Percentiles rank a stretch among this genome's conserved stretches.
phyloP scores from a whole-genome alignment of 768 basidiomycete genomes.

The Suillus ampliporus region DNA sequence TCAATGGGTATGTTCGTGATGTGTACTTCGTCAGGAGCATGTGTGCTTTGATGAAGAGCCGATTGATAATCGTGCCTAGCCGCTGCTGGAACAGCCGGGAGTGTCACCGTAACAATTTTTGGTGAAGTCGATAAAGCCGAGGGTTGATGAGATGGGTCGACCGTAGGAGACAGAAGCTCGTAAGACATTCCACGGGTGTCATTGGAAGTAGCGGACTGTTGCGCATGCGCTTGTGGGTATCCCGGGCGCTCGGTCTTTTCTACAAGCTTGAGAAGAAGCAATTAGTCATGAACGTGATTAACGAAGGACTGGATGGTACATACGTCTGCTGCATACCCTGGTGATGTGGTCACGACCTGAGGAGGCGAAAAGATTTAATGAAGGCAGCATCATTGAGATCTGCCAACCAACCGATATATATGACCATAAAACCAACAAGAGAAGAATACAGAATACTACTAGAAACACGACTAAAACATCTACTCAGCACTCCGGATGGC shows the following conservation, averaged over 20 bases:
- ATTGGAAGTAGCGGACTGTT: slow-evolving; percentile 22
- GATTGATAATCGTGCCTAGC: slow-evolving; percentile 20
- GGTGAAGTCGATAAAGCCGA: slow-evolving; percentile 30
- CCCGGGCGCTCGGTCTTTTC: slow-evolving; percentile 27
- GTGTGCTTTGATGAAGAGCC: slow-evolving; percentile 14
- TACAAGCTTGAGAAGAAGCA: slow-evolving; percentile 26
- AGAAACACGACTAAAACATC: slow-evolving; percentile 63
- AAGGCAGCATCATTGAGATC: background rate
- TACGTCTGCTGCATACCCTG: slow-evolving; percentile 74
- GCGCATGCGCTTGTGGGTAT: slow-evolving; percentile 12
- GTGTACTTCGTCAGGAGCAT: slow-evolving; percentile 26
- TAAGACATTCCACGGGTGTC: slow-evolving; percentile 37
- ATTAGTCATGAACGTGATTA: slow-evolving; percentile 17
- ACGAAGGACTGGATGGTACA: slow-evolving; percentile 26
- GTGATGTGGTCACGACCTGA: slow-evolving; percentile 68
- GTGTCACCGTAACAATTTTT: slow-evolving; percentile 20
- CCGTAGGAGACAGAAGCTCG: slow-evolving; percentile 29
- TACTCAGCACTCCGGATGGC: slow-evolving; percentile 1
- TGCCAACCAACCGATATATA: slow-evolving; percentile 66
- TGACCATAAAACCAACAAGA: slow-evolving; percentile 78
- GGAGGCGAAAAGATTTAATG: background rate
- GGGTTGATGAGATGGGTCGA: slow-evolving; percentile 16
- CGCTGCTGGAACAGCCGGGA: slow-evolving; percentile 18
- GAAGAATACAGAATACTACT: slow-evolving; percentile 64
- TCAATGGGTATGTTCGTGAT: slow-evolving; percentile 11